Conservation (phyloP, 1,284 basidiomycete species). For the Melanopsichium pennsylvanicum region DNA sequence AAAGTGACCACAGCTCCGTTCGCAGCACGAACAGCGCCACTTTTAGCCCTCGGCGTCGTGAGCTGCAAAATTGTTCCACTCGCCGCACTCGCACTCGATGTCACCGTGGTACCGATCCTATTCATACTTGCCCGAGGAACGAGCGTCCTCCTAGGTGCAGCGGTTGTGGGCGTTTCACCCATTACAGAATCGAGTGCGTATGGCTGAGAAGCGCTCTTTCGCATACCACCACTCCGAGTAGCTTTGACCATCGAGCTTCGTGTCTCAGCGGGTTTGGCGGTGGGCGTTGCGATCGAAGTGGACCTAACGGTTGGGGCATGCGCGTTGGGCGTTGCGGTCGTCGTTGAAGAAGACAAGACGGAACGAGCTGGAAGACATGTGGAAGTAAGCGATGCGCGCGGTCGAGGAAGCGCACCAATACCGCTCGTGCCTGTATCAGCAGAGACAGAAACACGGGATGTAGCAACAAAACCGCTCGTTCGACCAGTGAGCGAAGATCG, state of each 20-base stretch:
- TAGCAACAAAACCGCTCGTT: not conserved
- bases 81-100: not conserved
- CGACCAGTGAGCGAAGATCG: constrained; percentile 20
- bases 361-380: not conserved
- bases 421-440: not conserved
- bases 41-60: not conserved
- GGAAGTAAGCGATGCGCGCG: constrained; percentile 20
- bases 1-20: not conserved
- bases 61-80: not conserved
- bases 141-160: constrained; percentile 10
- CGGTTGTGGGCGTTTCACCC: constrained; percentile 4
- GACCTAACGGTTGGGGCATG: constrained; percentile 13
- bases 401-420: constrained; percentile 9
- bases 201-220: constrained; percentile 37
- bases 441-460: constrained; percentile 13
- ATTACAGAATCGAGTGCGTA: constrained; percentile 8
- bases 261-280: constrained; percentile 6
- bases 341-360: not conserved
- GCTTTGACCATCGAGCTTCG: constrained; percentile 6
- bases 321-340: not conserved
- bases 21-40: not conserved
- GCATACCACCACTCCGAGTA: constrained; percentile 12
- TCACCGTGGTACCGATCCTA: constrained; percentile 7
- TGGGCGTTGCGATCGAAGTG: constrained; percentile 20
- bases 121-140: constrained; percentile 29